Base-by-base conservation (phyloP, 495 filamentous ascomycete genomes). In the Aspergillus ostianus region DNA sequence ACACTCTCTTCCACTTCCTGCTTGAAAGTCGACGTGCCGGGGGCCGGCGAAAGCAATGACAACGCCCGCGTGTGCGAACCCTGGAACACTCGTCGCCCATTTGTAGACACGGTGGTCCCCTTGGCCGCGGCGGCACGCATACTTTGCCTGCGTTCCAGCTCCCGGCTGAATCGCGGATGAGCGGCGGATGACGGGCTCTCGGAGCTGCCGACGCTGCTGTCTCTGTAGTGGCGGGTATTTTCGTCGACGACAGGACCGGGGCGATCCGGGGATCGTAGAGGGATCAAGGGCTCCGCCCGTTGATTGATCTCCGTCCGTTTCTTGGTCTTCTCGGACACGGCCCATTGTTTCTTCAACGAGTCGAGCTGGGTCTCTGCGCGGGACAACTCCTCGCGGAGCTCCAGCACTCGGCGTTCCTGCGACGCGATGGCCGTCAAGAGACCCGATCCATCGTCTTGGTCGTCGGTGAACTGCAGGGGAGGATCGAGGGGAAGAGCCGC, bases 351-450 rank as follows among this genome's bases (percentile, higher is more conserved):
- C 73, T 97, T 97, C 51, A 98, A 77, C 57, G 77, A 84, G 32
- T 77, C 73, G 57, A 98, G 76, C 36, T 97, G 91, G 4, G 72
- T 69, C 67, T 98, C 94, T 10, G 94, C 93, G 55, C 86, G 86
- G 8, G 76, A 71, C 13, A 98, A 80, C 70, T 97, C 94, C 70
- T 98, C 94, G 51, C 86, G 87, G 30, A 98, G 79, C 77, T 98
- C 94, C 47, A 98, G 76, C 6, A 98, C 93, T 53, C 85, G 85
- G n/a, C 94, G 85, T 70, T 98, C 94, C 72, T 97, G 92, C 6
- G 91, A 88, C 15, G 94, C 94, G 56, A 98, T 87, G 32, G 91
- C 89, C 41, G 90, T 90, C 46, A 98, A 84, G 61, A 97, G 88
- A n/a, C 85, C 82, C 64, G 80, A 87, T 23, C 89, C 77, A 63